phyloP scores from a whole-genome alignment of 1,139 yeast species.

The Starmera stellimalicola region DNA sequence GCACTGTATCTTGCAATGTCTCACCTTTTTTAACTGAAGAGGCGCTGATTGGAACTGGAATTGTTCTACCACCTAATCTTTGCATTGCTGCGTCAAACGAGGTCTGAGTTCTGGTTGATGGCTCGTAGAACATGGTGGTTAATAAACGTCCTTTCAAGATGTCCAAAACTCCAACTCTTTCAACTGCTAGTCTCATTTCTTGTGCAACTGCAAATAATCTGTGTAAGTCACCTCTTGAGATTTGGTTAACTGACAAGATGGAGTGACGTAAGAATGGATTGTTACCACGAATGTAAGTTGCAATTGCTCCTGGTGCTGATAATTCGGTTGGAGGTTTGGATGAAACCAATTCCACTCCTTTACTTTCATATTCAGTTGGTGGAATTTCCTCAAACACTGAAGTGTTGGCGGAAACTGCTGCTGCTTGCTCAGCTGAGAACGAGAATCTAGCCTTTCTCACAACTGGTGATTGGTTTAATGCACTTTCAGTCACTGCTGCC shows the following conservation, averaged over 20 bases:
- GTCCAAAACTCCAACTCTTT: slow-evolving; percentile 91
- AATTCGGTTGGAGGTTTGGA: slow-evolving; percentile 62
- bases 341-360: slow-evolving; percentile 66
- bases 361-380: slow-evolving; percentile 36
- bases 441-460: slow-evolving; percentile 29
- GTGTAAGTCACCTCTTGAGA: slow-evolving; percentile 82
- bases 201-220: slow-evolving; percentile 93
- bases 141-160: slow-evolving; percentile 82
- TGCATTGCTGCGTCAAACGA: slow-evolving; percentile 99
- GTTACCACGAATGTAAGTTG: slow-evolving; percentile 65
- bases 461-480: slow-evolving; percentile 17
- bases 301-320: slow-evolving; percentile 70
- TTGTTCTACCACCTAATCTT: slow-evolving; percentile 97
- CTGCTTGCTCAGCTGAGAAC: slow-evolving; percentile 26
- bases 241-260: slow-evolving; percentile 79
- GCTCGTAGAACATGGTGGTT: slow-evolving; percentile 96
- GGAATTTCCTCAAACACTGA: slow-evolving; percentile 22
- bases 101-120: slow-evolving; percentile 93
- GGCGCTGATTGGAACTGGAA: slow-evolving; percentile 72
- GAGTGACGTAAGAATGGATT: slow-evolving; percentile 87
- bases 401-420: slow-evolving; percentile 35
- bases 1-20: slow-evolving; percentile 91
- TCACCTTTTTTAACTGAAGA: slow-evolving; percentile 98
- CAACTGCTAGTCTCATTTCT: slow-evolving; percentile 95
- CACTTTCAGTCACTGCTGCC: slow-evolving; percentile 8